A percentile compares a stretch with the other conserved stretches of the same genome.
phyloP scores from a whole-genome alignment of 169 alveolate genomes.

The Blepharisma undulans region DNA sequence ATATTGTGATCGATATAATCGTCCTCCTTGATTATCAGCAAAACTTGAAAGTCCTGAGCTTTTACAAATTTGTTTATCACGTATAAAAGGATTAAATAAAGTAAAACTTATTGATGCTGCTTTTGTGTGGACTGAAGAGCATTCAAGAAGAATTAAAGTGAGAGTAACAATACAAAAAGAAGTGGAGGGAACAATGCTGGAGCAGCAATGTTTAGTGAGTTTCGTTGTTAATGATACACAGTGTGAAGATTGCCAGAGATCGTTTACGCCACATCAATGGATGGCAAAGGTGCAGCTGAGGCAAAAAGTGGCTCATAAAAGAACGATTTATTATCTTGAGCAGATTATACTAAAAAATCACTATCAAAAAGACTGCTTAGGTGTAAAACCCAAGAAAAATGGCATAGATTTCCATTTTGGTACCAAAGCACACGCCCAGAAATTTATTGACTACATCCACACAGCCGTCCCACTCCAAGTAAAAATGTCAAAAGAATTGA shows the following conservation, averaged over 20 bases:
- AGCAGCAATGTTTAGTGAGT: constrained; percentile 88
- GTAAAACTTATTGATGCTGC: constrained; percentile 94
- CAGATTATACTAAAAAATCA: constrained; percentile 93
- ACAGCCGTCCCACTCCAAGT: constrained; percentile 83
- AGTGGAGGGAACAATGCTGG: constrained; percentile 88
- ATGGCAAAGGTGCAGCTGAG: constrained; percentile 95
- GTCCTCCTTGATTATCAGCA: constrained; percentile 94
- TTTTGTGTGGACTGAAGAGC: constrained; percentile 98
- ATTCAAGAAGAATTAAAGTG: constrained; percentile 92
- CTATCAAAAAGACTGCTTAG: constrained; percentile 90
- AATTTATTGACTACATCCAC: constrained; percentile 94
- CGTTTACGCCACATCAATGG: constrained; percentile 99
- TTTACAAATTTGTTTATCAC: constrained; percentile 93
- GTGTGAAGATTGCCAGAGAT: constrained; percentile 97
- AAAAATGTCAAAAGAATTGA: constrained; percentile 89
- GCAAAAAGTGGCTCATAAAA: constrained; percentile 95
- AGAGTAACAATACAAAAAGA: constrained; percentile 94
- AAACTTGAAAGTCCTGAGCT: constrained; percentile 96
- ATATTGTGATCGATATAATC: constrained; percentile 90
- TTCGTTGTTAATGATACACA: constrained; percentile 90
- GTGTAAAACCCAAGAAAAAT: constrained; percentile 76
- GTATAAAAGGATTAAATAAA: constrained; percentile 92
- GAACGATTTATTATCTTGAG: constrained; percentile 95
- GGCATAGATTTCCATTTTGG: constrained; percentile 97
- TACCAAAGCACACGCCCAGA: constrained; percentile 91